Percentiles rank a stretch among this genome's conserved stretches.
phyloP scores from a whole-genome alignment of 2,329 filamentous ascomycete genomes.

The Microsporum ferrugineum region DNA sequence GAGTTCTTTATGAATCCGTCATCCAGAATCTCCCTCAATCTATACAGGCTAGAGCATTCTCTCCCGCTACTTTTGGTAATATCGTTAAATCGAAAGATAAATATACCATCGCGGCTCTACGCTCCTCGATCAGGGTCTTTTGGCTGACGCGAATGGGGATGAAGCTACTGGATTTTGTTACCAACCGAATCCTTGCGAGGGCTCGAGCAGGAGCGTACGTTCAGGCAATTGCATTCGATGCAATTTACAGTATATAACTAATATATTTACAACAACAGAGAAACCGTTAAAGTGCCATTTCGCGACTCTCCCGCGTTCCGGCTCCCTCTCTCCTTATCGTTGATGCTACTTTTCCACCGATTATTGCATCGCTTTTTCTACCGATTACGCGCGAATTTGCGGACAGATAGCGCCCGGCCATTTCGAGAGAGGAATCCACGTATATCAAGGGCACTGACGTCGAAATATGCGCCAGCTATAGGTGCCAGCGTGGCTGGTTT shows the following conservation, averaged over 20 bases:
- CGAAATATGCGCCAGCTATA: slow-evolving; percentile 73
- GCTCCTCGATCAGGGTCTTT: slow-evolving; percentile 62
- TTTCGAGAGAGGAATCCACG: slow-evolving; percentile 76
- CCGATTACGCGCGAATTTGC: slow-evolving; percentile 63
- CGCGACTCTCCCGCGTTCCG: slow-evolving; percentile 56
- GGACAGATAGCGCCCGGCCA: slow-evolving; percentile 65
- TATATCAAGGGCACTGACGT: slow-evolving; percentile 63
- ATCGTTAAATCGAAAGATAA: slow-evolving; percentile 46
- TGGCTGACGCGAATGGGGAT: slow-evolving; percentile 50
- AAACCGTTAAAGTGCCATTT: slow-evolving; percentile 29
- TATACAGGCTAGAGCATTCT: slow-evolving; percentile 44
- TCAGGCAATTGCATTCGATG: background rate
- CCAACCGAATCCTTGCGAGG: background rate
- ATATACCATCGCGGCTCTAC: slow-evolving; percentile 58
- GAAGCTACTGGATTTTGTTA: slow-evolving; percentile 30
- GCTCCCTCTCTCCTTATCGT: slow-evolving; percentile 69
- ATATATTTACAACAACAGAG: slow-evolving; percentile 17
- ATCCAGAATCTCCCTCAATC: slow-evolving; percentile 55
- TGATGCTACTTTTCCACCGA: slow-evolving; percentile 78
- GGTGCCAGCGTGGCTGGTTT: slow-evolving; percentile 80
- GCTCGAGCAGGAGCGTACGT: background rate
- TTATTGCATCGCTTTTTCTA: slow-evolving; percentile 82
- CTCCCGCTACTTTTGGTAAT: slow-evolving; percentile 41
- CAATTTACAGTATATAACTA: background rate
- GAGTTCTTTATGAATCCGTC: slow-evolving; percentile 69